Evolutionary conservation across 768 basidiomycete genomes (phyloP).

Genomic region (Harrya chromipes): DNA sequence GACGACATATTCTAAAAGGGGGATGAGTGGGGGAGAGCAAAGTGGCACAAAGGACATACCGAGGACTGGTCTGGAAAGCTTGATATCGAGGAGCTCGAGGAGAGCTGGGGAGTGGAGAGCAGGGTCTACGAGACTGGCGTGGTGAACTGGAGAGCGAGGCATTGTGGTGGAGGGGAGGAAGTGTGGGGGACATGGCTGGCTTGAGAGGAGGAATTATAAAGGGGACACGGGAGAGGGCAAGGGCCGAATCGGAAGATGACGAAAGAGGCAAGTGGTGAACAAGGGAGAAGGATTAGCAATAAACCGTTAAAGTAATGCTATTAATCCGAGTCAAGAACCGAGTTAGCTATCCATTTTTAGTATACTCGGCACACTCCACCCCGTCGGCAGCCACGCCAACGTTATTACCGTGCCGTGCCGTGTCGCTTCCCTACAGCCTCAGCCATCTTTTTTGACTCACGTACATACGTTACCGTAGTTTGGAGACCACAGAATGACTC

Average conservation of each 20-base stretch:
- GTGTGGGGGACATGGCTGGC: slow-evolving; percentile 8
- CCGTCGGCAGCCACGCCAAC: not conserved
- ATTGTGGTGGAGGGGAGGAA: slow-evolving; percentile 11
- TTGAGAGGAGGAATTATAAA: slow-evolving; percentile 29
- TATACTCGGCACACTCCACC: not conserved
- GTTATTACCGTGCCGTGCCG: too few relatives aligned
- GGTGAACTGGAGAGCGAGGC: slow-evolving; percentile 38
- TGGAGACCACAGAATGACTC: not conserved
- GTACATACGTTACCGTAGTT: too few relatives aligned
- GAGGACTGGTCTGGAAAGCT: slow-evolving; percentile 57
- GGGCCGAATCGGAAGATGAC: slow-evolving; percentile 36
- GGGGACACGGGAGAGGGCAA: slow-evolving; percentile 24
- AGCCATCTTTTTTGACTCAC: too few relatives aligned
- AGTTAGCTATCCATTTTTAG: slow-evolving; percentile 5
- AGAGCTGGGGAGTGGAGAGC: slow-evolving; percentile 61
- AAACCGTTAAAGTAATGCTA: slow-evolving; percentile 4
- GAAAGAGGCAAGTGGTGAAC: slow-evolving; percentile 26
- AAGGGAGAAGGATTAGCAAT: slow-evolving; percentile 29
- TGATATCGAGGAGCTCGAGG: slow-evolving; percentile 64
- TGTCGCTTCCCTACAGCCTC: too few relatives aligned
- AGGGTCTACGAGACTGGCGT: slow-evolving; percentile 59
- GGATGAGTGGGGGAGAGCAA: not conserved
- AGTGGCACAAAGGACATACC: slow-evolving; percentile 43
- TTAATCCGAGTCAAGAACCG: slow-evolving; percentile 5
- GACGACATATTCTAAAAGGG: slow-evolving; percentile 59